Conservation (phyloP, 345 rosid genomes). For the Chamaenerion angustifolium region DNA sequence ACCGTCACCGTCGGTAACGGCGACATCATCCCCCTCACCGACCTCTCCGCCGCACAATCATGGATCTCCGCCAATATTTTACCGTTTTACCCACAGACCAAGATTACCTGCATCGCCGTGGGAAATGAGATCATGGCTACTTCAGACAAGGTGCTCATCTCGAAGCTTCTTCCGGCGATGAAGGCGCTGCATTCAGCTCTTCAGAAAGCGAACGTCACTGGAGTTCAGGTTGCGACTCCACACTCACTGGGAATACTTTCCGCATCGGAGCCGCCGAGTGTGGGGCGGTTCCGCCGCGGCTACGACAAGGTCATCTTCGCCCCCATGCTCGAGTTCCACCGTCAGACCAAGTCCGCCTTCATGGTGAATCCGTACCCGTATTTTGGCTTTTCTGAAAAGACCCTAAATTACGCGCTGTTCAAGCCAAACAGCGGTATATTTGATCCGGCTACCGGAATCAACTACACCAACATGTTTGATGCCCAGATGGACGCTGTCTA, state of each 20-base stretch:
- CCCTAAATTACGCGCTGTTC: conserved; percentile 70
- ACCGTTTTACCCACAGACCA: conserved; percentile 38
- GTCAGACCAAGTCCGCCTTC: conserved; percentile 56
- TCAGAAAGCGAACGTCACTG: conserved; percentile 31
- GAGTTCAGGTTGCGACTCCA: conserved; percentile 53
- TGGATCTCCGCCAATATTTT: conserved; percentile 45
- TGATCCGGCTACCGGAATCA: conserved; percentile 46
- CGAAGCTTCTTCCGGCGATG: conserved; percentile 57
- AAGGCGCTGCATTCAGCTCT: conserved; percentile 43
- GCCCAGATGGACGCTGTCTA: conserved; percentile 89
- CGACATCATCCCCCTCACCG: conserved; percentile 42
- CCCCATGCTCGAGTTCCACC: conserved; percentile 64
- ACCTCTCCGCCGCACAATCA: conserved; percentile 39
- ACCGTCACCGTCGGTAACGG: conserved; percentile 64
- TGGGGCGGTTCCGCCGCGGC: conserved; percentile 50
- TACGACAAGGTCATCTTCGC: conserved; percentile 47
- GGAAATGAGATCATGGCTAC: conserved; percentile 71
- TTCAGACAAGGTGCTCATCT: conserved; percentile 40
- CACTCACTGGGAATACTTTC: conserved; percentile 61
- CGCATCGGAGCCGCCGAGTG: conserved; percentile 63
- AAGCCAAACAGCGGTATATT: conserved; percentile 58
- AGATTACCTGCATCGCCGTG: conserved; percentile 44
- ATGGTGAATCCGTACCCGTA: conserved; percentile 89
- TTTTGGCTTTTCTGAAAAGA: conserved; percentile 58
- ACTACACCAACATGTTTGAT: conserved; percentile 95